These are phyloP conservation scores for Lecanicillium sp. DNA, from an alignment of 2,329 filamentous ascomycete genomes.

Conservation along the genomic window DNA sequence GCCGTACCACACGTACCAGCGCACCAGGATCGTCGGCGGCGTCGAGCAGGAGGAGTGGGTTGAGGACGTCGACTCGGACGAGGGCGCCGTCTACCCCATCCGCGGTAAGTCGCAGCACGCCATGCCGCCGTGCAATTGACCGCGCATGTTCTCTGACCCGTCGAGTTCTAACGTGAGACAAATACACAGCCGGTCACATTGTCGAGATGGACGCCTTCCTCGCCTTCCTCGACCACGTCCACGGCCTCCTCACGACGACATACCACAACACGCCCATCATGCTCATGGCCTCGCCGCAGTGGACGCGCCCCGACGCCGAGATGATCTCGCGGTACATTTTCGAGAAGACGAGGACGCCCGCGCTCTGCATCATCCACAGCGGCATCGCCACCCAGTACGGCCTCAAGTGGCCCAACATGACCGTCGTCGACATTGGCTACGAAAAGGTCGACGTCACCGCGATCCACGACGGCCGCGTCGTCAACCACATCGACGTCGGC, in stretches of 20 bases:
- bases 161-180: constrained; percentile 15
- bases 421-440: constrained; percentile 84
- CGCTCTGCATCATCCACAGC: constrained; percentile 84
- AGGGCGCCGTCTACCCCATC: constrained; percentile 87
- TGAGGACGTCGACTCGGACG: constrained; percentile 80
- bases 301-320: constrained; percentile 84
- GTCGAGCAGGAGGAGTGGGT: constrained; percentile 64
- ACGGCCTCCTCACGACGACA: constrained; percentile 80
- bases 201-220: constrained; percentile 90
- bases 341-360: constrained; percentile 92
- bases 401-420: constrained; percentile 66
- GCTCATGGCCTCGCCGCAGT: constrained; percentile 81
- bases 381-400: constrained; percentile 85
- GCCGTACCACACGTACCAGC: constrained; percentile 71
- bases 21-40: constrained; percentile 46
- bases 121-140: background rate
- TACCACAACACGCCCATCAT: constrained; percentile 96
- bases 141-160: no score
- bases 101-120: constrained; percentile 36
- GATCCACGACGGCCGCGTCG: constrained; percentile 72
- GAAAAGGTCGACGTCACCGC: constrained; percentile 92
- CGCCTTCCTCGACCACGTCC: constrained; percentile 85
- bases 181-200: constrained; percentile 62
- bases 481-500: constrained; percentile 59
- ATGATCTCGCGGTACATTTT: constrained; percentile 90